Conservation (phyloP, 306 rosid genomes). For the Luffa aegyptiaca region DNA sequence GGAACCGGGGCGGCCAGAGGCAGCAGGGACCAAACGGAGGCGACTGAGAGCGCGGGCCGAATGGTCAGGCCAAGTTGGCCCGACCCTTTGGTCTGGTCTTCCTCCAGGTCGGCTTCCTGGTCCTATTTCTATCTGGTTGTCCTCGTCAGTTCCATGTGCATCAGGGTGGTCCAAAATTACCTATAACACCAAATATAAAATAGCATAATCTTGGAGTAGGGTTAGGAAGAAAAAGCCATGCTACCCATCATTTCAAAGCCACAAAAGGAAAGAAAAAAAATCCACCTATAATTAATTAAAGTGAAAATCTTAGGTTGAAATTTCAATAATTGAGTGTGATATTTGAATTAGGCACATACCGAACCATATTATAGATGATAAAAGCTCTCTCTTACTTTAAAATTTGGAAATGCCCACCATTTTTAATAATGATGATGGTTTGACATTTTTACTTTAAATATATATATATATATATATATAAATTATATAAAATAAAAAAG, state of each 20-base stretch:
- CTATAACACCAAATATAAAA: not conserved
- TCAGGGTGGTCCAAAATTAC: too few species aligned
- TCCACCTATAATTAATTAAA: not conserved
- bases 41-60: too few species aligned
- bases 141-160: too few species aligned
- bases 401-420: not conserved
- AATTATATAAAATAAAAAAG: not conserved
- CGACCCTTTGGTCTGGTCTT: too few species aligned
- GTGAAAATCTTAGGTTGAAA: not conserved
- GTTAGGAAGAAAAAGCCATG: not conserved
- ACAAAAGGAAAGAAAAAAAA: not conserved
- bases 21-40: too few species aligned
- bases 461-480: too few species aligned
- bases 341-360: not conserved
- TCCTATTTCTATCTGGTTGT: too few species aligned
- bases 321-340: not conserved
- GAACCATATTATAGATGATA: not conserved
- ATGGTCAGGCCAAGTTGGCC: too few species aligned
- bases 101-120: too few species aligned
- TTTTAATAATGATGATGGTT: not conserved
- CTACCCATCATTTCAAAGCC: not conserved
- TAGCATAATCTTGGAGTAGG: not conserved
- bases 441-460: not conserved
- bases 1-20: too few species aligned
- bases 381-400: not conserved